These are phyloP conservation scores for Pseudopyricularia cyperi DNA, from an alignment of 2,329 filamentous ascomycete genomes.

Conservation along the genomic window DNA sequence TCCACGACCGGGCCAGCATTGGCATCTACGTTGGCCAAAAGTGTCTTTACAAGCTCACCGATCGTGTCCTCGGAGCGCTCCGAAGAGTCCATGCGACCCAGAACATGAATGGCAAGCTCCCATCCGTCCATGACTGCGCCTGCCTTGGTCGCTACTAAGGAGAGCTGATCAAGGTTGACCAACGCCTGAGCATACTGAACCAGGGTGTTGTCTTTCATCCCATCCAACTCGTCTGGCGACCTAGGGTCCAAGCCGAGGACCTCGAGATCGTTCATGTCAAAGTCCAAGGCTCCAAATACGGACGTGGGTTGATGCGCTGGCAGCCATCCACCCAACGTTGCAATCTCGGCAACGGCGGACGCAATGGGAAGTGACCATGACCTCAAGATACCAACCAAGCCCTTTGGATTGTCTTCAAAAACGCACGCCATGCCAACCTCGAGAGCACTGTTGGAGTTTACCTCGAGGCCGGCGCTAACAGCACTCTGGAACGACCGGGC, in stretches of 20 bases:
- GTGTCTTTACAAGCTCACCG: conserved; percentile 53
- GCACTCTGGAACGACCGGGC: conserved; percentile 57
- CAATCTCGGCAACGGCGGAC: conserved; percentile 69
- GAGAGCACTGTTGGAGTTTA: conserved; percentile 62
- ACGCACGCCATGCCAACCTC: conserved; percentile 74
- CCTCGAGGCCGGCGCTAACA: conserved; percentile 56
- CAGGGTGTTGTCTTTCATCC: conserved; percentile 70
- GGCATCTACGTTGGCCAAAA: conserved; percentile 49
- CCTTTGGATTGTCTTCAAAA: conserved; percentile 71
- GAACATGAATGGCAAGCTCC: conserved; percentile 75
- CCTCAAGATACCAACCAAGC: conserved; percentile 59
- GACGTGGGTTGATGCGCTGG: conserved; percentile 41
- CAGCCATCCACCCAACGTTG: conserved; percentile 74
- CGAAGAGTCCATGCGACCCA: conserved; percentile 68
- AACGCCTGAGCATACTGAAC: conserved; percentile 61
- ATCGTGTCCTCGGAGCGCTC: conserved; percentile 62
- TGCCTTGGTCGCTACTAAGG: conserved; percentile 15
- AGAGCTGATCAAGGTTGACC: conserved; percentile 39
- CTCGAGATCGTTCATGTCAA: conserved; percentile 76
- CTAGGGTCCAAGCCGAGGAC: conserved; percentile 56
- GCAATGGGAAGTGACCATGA: conserved; percentile 72
- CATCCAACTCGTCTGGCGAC: conserved; percentile 44
- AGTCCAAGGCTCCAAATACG: conserved; percentile 41
- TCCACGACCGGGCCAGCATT: conserved; percentile 62
- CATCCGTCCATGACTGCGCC: conserved; percentile 54